Base-by-base conservation (phyloP, 176 grass and related monocot species). In the Phoenix dactylifera region DNA sequence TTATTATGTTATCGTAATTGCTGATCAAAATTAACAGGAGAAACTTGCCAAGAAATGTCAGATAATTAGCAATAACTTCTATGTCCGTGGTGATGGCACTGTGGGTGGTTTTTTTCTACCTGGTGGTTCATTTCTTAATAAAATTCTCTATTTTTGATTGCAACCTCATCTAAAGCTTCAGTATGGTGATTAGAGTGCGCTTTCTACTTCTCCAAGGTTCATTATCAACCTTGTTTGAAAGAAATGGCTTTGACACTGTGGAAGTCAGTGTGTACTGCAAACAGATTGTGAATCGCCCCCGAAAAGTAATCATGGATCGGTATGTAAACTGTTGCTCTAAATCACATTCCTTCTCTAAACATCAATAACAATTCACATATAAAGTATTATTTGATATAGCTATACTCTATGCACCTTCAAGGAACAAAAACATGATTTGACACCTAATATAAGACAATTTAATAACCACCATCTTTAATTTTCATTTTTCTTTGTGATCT, bases 11-110 rank as follows among this genome's bases (percentile, higher is more conserved):
- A 35, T 35, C 1, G 30, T 35, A 9, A 35, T 35, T 35, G 30
- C 30, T 35, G 30, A 35, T 35, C 30, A 4, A 51, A 59, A 70
- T 14, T 12, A 50, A 5, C 56, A 59, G 68, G 55, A 59, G 16
- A 70, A 70, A 50, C 55, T 70, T 59, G 68, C 56, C 39, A 44
- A 28, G 12, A 70, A 70, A 70, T 32, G 44, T 59, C 68, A 60
- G 56, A 70, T 51, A 24, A 70, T 70, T 59, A 70, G 39, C 1
- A 32, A 59, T 26, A 70, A 70, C 57, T 70, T 70, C 55, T 70
- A 50, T 29, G 68, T 50, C 32, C 58, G 67, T 22, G 67, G 67
- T 50, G 67, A 70, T 70, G 67, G 67, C 30, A 70, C 55, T 51
- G 67, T 70, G 54, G 20, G 67, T 17, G 39, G 10, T 59, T 59